Evolutionary conservation across 2,329 filamentous ascomycete species (phyloP), one percentile per base, ranked within the genome.

Genomic region (Madurella mycetomatis): DNA sequence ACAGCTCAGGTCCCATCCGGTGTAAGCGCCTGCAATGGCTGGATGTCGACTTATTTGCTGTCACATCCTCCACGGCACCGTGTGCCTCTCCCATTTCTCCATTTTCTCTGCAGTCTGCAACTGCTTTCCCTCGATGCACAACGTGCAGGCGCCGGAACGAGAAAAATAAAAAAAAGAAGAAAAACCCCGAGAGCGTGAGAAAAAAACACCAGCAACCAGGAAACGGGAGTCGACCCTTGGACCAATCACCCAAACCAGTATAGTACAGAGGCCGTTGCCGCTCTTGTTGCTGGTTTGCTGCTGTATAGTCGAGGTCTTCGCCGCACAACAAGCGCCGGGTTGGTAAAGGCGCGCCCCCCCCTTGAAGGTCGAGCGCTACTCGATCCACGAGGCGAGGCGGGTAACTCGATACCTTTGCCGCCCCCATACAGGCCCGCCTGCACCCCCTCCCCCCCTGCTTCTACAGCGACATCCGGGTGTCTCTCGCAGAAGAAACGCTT

Each of bases 21-120:
- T 63, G 64, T 74, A 75, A 70, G 69, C 74, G 74, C 75, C 72
- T 67, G 55, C 49, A 69, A 63, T 69, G 73, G 69, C 69, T 68
- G 69, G 73, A 11, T 67, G 66, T 65, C 68, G 68, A 70, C 66
- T 70, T 69, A 66, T 69, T 66, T 67, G 65, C 65, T 64, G 66
- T 64, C 68, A 70, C 69, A 72, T 70, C 69, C 25, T 61, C 55
- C 59, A 47, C 52, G 56, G 57, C 56, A 59, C 56, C 43, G 49
- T 52, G 55, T 59, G 47, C 31, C 40, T 54, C 57, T 55, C 53
- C 51, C 49, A 31, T 53, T 50, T 55, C 41, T 55, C 34, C 40
- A 37, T 53, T 55, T 57, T 50, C 49, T 47, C 46, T 55, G 55
- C 13, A 42, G 56, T 52, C 55, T 58, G 55, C 54, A 48, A 32